phyloP scores from a whole-genome alignment of 169 alveolate species.

The Theileria orientalis region DNA sequence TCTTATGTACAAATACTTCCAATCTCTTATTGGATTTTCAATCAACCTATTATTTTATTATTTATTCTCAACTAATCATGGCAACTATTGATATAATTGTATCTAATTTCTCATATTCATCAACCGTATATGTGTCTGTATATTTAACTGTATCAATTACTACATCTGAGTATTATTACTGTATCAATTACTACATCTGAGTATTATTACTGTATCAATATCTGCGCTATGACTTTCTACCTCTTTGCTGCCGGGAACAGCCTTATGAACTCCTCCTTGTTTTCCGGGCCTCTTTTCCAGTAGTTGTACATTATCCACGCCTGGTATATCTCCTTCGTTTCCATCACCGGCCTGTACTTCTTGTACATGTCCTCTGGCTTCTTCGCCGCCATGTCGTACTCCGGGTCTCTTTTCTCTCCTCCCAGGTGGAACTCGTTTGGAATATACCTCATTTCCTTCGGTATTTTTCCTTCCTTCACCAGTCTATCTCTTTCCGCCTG shows the following conservation, averaged over 20 bases:
- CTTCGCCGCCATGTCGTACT: conserved; percentile 28
- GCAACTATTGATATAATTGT: too few relatives aligned
- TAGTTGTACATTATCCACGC: conserved; percentile 55
- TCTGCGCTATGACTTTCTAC: too few relatives aligned
- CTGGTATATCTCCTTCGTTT: conserved; percentile 23
- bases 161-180: too few relatives aligned
- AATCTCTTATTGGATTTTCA: conserved; percentile 26
- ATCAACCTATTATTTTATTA: conserved; percentile 9
- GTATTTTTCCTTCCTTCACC: conserved; percentile 47
- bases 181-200: too few relatives aligned
- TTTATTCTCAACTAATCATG: too few relatives aligned
- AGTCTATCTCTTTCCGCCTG: conserved; percentile 23
- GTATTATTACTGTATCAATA: too few relatives aligned
- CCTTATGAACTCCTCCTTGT: conserved; percentile 29
- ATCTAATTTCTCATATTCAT: too few relatives aligned
- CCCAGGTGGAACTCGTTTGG: conserved; percentile 59
- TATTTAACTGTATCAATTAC: too few relatives aligned
- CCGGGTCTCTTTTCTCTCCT: conserved; percentile 21
- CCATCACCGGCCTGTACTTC: background rate
- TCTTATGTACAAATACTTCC: conserved; percentile 47
- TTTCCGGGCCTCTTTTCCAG: conserved; percentile 28
- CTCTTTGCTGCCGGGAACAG: conserved; percentile 47
- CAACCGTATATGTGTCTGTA: too few relatives aligned
- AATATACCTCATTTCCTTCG: conserved; percentile 18
- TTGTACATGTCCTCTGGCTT: too few relatives aligned